A percentile compares a stretch with the other conserved stretches of the same genome.
These are phyloP conservation scores for Sphagnum magellanicum DNA, from an alignment of 228 moss, liverwort and hornwort genomes.

Conservation along the genomic window DNA sequence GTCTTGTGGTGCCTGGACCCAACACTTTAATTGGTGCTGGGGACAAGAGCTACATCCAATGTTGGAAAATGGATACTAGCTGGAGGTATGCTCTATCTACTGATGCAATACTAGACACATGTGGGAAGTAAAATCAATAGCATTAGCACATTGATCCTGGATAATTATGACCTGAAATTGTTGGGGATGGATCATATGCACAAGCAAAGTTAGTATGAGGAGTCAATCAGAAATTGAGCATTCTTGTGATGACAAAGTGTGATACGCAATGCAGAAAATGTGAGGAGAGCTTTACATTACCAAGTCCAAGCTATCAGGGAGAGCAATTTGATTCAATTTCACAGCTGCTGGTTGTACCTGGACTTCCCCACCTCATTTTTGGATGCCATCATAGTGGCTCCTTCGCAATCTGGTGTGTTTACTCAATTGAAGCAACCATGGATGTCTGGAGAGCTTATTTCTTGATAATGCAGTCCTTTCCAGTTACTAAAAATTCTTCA, in stretches of 20 bases:
- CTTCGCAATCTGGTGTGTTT: constrained; percentile 29
- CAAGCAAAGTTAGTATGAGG: too few relatives aligned
- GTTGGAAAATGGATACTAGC: constrained; percentile 12
- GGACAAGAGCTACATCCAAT: constrained; percentile 6
- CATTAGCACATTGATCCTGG: too few relatives aligned
- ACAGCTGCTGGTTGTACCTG: constrained; percentile 16
- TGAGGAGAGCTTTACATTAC: constrained; percentile 9
- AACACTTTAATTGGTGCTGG: constrained; percentile 9
- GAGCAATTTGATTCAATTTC: constrained; percentile 16
- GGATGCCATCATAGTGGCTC: constrained; percentile 24
- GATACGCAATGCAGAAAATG: constrained; percentile 10
- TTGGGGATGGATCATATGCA: too few relatives aligned
- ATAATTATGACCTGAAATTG: too few relatives aligned
- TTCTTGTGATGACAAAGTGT: too few relatives aligned
- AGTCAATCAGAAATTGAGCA: too few relatives aligned
- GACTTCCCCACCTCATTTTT: constrained; percentile 20
- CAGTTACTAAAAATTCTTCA: neutral
- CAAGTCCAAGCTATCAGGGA: constrained; percentile 11
- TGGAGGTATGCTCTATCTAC: constrained; percentile 5
- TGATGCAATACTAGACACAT: neutral
- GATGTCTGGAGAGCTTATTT: neutral
- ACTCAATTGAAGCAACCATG: neutral
- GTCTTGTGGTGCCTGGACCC: constrained; percentile 11
- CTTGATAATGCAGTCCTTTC: neutral
- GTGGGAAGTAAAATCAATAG: too few relatives aligned